Percentiles rank a stretch among this genome's conserved stretches.
These are phyloP conservation scores for Ceratocystis diversiconidia DNA, from an alignment of 2,329 filamentous ascomycete species.

Conservation along the genomic window DNA sequence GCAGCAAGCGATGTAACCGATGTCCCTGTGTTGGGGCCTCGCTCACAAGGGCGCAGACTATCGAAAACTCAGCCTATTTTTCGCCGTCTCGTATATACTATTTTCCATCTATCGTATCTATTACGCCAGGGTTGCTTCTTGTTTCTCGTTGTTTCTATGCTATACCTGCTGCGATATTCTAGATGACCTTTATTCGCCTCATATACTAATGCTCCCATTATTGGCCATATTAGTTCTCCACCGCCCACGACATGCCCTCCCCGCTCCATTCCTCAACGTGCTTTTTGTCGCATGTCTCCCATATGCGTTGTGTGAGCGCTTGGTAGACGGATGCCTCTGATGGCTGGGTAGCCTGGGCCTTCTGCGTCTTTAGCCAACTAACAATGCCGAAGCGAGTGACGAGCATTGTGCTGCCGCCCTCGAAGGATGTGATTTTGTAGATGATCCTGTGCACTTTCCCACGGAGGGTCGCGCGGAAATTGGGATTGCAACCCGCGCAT, in stretches of 20 bases:
- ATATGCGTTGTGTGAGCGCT: constrained; percentile 42
- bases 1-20: no score
- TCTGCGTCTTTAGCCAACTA: constrained; percentile 45
- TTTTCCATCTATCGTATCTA: background rate
- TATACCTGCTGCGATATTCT: background rate
- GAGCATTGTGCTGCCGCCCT: constrained; percentile 64
- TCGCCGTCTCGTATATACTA: background rate
- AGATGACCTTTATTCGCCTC: background rate
- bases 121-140: background rate
- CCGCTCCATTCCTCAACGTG: constrained; percentile 19
- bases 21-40: no score
- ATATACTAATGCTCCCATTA: background rate
- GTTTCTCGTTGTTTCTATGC: background rate
- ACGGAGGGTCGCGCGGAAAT: constrained; percentile 43
- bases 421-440: constrained; percentile 51
- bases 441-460: constrained; percentile 48
- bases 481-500: constrained; percentile 52
- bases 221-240: background rate
- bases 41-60: no score
- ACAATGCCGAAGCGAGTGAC: constrained; percentile 61
- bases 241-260: constrained; percentile 9
- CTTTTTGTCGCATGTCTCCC: constrained; percentile 52
- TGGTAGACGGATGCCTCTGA: constrained; percentile 38
- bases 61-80: no score
- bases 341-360: constrained; percentile 29